Base-by-base conservation (phyloP, 2,329 filamentous ascomycete species). In the Hortaea sp. region DNA sequence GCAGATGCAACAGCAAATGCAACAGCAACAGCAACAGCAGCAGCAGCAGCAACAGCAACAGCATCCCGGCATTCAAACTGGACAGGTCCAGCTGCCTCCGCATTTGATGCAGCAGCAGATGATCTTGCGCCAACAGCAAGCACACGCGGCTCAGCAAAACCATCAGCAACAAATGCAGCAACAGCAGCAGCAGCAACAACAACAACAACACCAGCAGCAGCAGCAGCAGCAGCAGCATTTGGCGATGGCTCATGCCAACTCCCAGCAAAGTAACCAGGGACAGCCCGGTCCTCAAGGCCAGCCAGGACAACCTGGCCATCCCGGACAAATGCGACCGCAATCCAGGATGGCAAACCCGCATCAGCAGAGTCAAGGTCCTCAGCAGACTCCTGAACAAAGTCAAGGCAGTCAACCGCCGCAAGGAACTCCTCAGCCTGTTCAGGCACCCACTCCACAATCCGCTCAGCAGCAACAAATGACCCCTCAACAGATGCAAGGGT, bases 191-290 rank as follows among this genome's bases (percentile, higher is more conserved):
- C 66, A 65, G 29, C 62, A 64, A 40, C 52, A 53, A 38, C 51
- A 51, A 27, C 51, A 53, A 28, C 58, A 60, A 45, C 53, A 56
- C 41, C 65, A 68, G 52, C 58, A 59, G 39, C 67, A 67, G 28
- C 64, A 67, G 46, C 68, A 69, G 47, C 60, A 66, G 53, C 59
- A 63, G 34, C 64, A 67, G 50, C 63, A 66, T 39, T 53, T 65
- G 49, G 61, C 61, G 5, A 65, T 74, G 71, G 70, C 73, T 50
- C 70, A 73, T 46, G 70, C 63, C 1, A 65, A 67, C 31, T 73
- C 70, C 1, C 71, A 74, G 55, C 65, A 67, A 44, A 73, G 71
- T 49, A 73, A 73, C 47, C 69, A 67, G 43, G 68, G 70, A 30
- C 69, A 71, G 50, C 57, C 64, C 7, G 66, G 64, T 2, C 63